Base-by-base conservation (phyloP, 2,329 filamentous ascomycete species). In the Chrysoporthe austroafricana region DNA sequence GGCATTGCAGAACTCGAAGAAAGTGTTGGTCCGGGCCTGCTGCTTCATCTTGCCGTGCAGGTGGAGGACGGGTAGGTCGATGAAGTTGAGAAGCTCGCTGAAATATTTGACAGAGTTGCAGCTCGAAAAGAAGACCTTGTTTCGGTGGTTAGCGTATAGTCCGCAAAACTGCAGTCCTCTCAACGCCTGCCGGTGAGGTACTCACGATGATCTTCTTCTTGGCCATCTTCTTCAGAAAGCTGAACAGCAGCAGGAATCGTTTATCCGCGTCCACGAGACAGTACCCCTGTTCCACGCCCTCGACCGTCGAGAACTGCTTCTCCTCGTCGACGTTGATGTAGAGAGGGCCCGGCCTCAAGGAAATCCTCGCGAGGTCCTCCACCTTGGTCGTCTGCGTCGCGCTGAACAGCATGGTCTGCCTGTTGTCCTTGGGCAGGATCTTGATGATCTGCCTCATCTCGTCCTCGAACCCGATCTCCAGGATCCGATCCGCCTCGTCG, bases 361-460 rank as follows among this genome's bases (percentile, higher is more conserved):
- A 99, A 76, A 99, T 97, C 71, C 96, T 87, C 1, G 96, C 96
- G 65, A 99, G 85, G 79, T 99, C 96, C 80, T 98, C 95, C 73
- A 99, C 96, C 82, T 99, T 98, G 66, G 95, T 98, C 3, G 96
- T 99, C 80, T 98, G 96, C 4, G 96, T 99, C 16, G 96, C 96
- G 16, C 94, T 97, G 85, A 99, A 99, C n/a, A 99, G 87, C 90
- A 97, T 96, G 0, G 94, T 97, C 80, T 98, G 95, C 69, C 96
- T 85, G 72, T 94, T 89, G 67, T 96, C 90, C 73, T 91, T 91
- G 59, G 94, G 93, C 21, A 98, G 83, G 66, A 98, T 96, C 84
- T 96, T 96, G 79, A 98, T 90, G 73, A 99, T 97, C 78, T 96
- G 91, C 71, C 93, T 87, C 92, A 99, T 97, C 82, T 99, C 96